phyloP scores from a whole-genome alignment of 306 rosid species.

The Ziziphus jujuba region DNA sequence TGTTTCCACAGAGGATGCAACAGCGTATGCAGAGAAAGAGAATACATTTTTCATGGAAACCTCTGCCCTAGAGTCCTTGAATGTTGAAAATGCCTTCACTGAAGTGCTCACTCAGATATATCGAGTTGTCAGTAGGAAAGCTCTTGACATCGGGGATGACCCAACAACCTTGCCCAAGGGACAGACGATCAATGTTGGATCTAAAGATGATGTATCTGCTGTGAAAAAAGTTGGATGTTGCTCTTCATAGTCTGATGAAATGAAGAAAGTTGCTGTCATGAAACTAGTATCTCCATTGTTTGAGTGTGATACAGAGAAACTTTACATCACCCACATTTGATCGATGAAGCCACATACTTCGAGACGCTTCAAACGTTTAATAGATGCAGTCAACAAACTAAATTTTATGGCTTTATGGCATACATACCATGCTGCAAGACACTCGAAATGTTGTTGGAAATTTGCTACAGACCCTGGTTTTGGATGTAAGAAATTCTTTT shows the following conservation, averaged over 20 bases:
- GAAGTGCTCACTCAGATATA: slow-evolving; percentile 80
- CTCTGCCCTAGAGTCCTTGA: slow-evolving; percentile 75
- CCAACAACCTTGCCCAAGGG: slow-evolving; percentile 77
- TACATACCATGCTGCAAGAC: slow-evolving; percentile 6
- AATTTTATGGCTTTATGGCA: not conserved
- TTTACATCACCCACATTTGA: not conserved
- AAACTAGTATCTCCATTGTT: slow-evolving; percentile 13
- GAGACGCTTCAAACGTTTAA: too few relatives aligned
- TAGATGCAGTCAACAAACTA: not conserved
- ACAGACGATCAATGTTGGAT: slow-evolving; percentile 69
- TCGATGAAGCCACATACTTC: not conserved
- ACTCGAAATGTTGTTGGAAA: not conserved
- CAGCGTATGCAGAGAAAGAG: slow-evolving; percentile 67
- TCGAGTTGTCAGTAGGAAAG: slow-evolving; percentile 66
- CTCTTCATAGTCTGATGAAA: slow-evolving; percentile 47
- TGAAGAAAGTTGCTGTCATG: slow-evolving; percentile 4
- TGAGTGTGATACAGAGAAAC: slow-evolving; percentile 11
- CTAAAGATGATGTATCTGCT: slow-evolving; percentile 74
- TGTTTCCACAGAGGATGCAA: slow-evolving; percentile 58
- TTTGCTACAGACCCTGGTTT: not conserved
- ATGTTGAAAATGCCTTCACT: slow-evolving; percentile 76
- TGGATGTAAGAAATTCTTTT: not conserved
- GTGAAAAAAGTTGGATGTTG: slow-evolving; percentile 72
- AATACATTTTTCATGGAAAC: slow-evolving; percentile 79
- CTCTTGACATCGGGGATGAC: slow-evolving; percentile 80